Evolutionary conservation across 2,329 filamentous ascomycete genomes (phyloP).

Genomic region (Raffaelea arxii): DNA sequence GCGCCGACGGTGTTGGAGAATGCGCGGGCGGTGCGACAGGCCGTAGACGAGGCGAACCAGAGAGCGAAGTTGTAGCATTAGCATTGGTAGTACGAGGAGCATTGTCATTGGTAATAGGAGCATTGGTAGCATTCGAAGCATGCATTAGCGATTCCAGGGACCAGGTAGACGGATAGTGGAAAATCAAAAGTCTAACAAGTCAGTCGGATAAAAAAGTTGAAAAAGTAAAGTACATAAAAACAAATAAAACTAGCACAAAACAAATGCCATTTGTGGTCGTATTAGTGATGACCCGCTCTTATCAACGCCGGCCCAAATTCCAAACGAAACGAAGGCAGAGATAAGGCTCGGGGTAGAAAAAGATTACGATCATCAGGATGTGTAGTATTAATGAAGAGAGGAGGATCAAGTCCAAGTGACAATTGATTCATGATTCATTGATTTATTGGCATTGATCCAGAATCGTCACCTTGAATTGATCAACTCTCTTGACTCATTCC

Average conservation of each 20-base stretch:
- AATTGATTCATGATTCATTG: background rate
- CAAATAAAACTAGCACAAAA: background rate
- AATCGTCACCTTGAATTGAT: background rate
- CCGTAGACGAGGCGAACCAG: slow-evolving; percentile 12
- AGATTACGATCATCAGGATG: background rate
- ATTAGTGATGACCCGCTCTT: too few relatives aligned
- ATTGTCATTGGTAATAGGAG: background rate
- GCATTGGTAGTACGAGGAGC: background rate
- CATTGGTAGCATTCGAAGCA: background rate
- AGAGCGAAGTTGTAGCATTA: background rate
- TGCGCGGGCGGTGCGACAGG: slow-evolving; percentile 13
- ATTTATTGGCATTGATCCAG: background rate
- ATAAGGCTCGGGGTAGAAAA: background rate
- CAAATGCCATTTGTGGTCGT: background rate
- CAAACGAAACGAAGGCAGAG: background rate
- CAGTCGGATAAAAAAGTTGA: too few relatives aligned
- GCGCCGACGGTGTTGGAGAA: slow-evolving; percentile 19
- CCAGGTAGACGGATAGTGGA: too few relatives aligned
- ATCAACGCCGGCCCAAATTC: too few relatives aligned
- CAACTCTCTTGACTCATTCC: background rate
- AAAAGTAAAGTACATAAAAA: background rate
- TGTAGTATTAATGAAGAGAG: background rate
- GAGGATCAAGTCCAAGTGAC: background rate
- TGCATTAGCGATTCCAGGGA: too few relatives aligned
- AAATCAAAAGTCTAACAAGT: too few relatives aligned